These are phyloP conservation scores for Cladosporium oxysporum DNA, from an alignment of 2,329 filamentous ascomycete genomes.

Conservation along the genomic window DNA sequence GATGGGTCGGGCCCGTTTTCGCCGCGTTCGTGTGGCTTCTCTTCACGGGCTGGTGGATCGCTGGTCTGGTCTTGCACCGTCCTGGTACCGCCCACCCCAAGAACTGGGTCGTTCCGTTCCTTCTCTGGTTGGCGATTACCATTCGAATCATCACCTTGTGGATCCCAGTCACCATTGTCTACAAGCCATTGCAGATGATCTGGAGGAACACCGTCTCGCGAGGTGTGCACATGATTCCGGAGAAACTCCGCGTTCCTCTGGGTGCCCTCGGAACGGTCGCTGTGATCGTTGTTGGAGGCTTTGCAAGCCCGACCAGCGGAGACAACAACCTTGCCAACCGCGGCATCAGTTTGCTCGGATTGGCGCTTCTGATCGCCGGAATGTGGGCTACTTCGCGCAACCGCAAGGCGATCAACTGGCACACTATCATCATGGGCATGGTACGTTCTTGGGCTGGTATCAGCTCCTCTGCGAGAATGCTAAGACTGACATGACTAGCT, in stretches of 20 bases:
- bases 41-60: constrained; percentile 69
- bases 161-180: constrained; percentile 67
- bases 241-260: constrained; percentile 62
- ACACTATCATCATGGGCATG: constrained; percentile 78
- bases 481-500: constrained; percentile 42
- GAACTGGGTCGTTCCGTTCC: constrained; percentile 83
- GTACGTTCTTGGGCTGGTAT: neutral
- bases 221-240: constrained; percentile 64
- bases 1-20: constrained; percentile 37
- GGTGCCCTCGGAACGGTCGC: constrained; percentile 66
- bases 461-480: neutral
- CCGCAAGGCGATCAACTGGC: constrained; percentile 55
- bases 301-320: constrained; percentile 68
- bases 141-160: constrained; percentile 75
- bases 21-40: constrained; percentile 35
- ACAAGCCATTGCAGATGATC: constrained; percentile 63
- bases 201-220: constrained; percentile 68
- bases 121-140: constrained; percentile 74
- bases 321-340: constrained; percentile 72
- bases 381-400: constrained; percentile 74
- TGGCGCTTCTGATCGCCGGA: constrained; percentile 66
- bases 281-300: constrained; percentile 75
- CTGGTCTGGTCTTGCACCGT: constrained; percentile 70
- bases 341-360: constrained; percentile 76
- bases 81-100: constrained; percentile 51